Evolutionary conservation across 345 rosid species (phyloP).

Genomic region (Eucalyptus polyanthemos): DNA sequence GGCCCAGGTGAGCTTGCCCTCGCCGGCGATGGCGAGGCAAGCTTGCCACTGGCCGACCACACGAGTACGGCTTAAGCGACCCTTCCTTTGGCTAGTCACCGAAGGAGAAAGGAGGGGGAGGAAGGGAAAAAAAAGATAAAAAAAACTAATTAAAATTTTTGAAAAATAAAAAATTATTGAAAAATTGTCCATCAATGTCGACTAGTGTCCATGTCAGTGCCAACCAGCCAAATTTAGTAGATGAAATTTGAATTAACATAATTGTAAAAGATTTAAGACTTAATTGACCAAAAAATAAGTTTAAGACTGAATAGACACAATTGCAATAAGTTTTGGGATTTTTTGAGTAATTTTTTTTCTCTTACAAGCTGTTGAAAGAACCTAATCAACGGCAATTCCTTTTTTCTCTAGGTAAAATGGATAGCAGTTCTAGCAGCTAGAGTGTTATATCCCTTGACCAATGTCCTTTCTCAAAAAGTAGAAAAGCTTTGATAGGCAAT

Average conservation of each 20-base stretch:
- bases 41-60: too few relatives aligned
- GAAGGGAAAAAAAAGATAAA: fast-evolving
- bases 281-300: too few relatives aligned
- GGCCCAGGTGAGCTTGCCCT: fast-evolving
- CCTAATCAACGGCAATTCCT: background rate
- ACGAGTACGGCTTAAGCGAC: fast-evolving
- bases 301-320: fast-evolving
- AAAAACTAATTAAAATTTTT: too few relatives aligned
- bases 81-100: too few relatives aligned
- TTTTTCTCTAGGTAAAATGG: background rate
- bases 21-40: fast-evolving
- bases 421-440: background rate
- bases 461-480: background rate
- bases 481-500: background rate
- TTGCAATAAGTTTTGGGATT: background rate
- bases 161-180: fast-evolving
- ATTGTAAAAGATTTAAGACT: fast-evolving
- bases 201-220: fast-evolving
- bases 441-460: background rate
- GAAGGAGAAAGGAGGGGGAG: too few relatives aligned
- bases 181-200: fast-evolving
- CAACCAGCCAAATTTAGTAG: fast-evolving
- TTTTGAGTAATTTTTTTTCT: background rate
- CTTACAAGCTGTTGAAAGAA: background rate
- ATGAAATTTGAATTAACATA: fast-evolving